Conservation (phyloP, 768 basidiomycete genomes). For the Hygrophorus russula region DNA sequence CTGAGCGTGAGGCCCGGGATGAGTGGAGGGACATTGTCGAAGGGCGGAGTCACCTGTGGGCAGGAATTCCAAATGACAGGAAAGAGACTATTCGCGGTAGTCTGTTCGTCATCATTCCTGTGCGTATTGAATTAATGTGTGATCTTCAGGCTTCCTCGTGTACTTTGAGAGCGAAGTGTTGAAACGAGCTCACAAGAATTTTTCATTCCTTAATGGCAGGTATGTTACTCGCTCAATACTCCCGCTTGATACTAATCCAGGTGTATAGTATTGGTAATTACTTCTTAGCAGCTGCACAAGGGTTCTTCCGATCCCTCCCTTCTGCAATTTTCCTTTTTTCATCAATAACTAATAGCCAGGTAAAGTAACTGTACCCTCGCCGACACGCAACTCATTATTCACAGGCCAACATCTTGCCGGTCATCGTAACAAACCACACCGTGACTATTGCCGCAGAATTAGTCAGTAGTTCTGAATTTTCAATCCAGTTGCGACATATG, state of each 20-base stretch:
- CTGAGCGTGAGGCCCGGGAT: conserved; percentile 71
- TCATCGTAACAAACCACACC: conserved; percentile 87
- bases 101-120: not conserved
- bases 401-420: conserved; percentile 75
- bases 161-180: conserved; percentile 85
- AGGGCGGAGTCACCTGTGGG: conserved; percentile 72
- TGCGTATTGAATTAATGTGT: not conserved
- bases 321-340: conserved; percentile 92
- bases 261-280: conserved; percentile 72
- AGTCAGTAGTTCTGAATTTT: conserved; percentile 23
- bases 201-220: conserved; percentile 89
- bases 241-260: conserved; percentile 1
- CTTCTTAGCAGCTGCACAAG: conserved; percentile 80
- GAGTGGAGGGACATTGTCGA: conserved; percentile 91
- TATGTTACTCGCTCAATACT: conserved; percentile 14
- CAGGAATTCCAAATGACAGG: conserved; percentile 76
- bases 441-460: conserved; percentile 93
- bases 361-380: conserved; percentile 10
- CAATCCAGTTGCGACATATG: conserved; percentile 1
- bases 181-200: conserved; percentile 85
- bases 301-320: conserved; percentile 86
- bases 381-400: conserved; percentile 8
- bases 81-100: conserved; percentile 88
- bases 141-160: conserved; percentile 70
- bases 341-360: conserved; percentile 77